A percentile compares a stretch with the other conserved stretches of the same genome.
phyloP scores from a whole-genome alignment of 371 early-diverging fungal species.

The Zopfochytrium polystomum region DNA sequence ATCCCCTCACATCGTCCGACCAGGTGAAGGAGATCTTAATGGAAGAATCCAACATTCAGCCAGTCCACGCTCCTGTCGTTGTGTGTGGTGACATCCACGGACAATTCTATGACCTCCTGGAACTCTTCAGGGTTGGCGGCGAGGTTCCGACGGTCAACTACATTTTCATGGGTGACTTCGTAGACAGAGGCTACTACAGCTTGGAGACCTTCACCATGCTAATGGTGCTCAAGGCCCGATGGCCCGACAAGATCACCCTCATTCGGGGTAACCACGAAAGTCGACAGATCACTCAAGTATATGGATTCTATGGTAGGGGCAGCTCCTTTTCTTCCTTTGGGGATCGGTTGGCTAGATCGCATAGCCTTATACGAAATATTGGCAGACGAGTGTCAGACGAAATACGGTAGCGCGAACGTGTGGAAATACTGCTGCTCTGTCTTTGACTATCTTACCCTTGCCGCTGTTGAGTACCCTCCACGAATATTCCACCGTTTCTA shows the following conservation, averaged over 20 bases:
- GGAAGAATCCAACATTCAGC: constrained; percentile 96
- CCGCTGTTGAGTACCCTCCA: constrained; percentile 55
- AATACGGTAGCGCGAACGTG: constrained; percentile 97
- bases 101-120: constrained; percentile 97
- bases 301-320: constrained; percentile 99
- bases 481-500: constrained; percentile 20
- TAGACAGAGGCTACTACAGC: constrained; percentile 99
- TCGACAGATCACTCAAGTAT: constrained; percentile 98
- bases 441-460: constrained; percentile 97
- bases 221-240: constrained; percentile 96
- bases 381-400: constrained; percentile 97
- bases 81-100: constrained; percentile 99
- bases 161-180: constrained; percentile 98
- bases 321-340: constrained; percentile 3
- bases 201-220: constrained; percentile 98
- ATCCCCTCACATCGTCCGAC: neutral
- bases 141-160: constrained; percentile 96
- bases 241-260: too few species aligned
- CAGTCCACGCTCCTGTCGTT: constrained; percentile 93
- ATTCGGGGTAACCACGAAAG: too few species aligned
- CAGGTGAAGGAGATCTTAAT: constrained; percentile 87
- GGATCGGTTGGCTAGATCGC: neutral
- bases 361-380: too few species aligned
- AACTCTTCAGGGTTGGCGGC: constrained; percentile 97
- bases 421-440: constrained; percentile 99